These are phyloP conservation scores for Pseudocercospora vitis DNA, from an alignment of 2,329 filamentous ascomycete genomes.

Conservation along the genomic window DNA sequence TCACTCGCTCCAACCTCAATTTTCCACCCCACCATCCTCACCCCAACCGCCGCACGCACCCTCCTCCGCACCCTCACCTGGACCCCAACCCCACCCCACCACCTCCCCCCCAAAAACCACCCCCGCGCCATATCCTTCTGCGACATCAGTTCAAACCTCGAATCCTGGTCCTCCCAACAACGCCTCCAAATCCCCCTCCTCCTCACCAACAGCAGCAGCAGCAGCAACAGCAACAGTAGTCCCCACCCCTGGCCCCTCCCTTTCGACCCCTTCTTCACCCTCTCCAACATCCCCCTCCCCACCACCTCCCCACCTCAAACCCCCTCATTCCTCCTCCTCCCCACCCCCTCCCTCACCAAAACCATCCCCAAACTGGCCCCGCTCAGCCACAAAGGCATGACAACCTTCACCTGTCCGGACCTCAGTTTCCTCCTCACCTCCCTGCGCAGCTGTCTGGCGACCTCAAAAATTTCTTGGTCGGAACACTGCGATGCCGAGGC, in stretches of 20 bases:
- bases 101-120: background rate
- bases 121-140: constrained; percentile 13
- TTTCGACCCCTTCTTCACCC: constrained; percentile 27
- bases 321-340: constrained; percentile 24
- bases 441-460: constrained; percentile 19
- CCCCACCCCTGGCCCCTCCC: constrained; percentile 22
- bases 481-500: constrained; percentile 16
- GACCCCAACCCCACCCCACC: too few species aligned
- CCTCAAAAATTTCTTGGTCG: constrained; percentile 17
- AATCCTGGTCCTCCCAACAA: too few species aligned
- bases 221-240: too few species aligned
- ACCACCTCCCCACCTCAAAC: too few species aligned
- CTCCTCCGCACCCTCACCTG: constrained; percentile 10
- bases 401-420: constrained; percentile 17
- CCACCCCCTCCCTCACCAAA: constrained; percentile 17
- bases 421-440: constrained; percentile 18
- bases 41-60: constrained; percentile 8
- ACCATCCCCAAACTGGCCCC: constrained; percentile 9
- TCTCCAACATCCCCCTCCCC: constrained; percentile 21
- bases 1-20: constrained; percentile 1
- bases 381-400: background rate
- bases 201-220: too few species aligned
- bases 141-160: background rate
- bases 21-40: constrained; percentile 15
- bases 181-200: too few species aligned